A percentile compares a stretch with the other conserved stretches of the same genome.
These are phyloP conservation scores for Ophiocordyceps camponoti-leonardi DNA, from an alignment of 2,329 filamentous ascomycete genomes.

Conservation along the genomic window DNA sequence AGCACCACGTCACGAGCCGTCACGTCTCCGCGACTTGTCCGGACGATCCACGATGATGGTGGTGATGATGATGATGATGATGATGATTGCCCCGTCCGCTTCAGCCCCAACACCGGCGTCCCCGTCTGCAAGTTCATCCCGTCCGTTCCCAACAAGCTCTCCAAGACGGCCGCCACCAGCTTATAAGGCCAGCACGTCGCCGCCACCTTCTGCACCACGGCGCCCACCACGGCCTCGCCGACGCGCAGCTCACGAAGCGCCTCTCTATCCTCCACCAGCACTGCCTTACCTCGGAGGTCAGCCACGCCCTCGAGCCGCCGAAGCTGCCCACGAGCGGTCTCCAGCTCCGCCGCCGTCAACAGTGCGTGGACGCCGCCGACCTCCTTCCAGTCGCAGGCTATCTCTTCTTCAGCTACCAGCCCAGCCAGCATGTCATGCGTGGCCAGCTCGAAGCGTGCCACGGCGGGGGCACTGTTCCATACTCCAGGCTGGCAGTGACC, in stretches of 20 bases:
- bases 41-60: slow-evolving; percentile 42
- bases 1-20: slow-evolving; percentile 48
- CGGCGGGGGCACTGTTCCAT: slow-evolving; percentile 39
- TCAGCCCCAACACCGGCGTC: slow-evolving; percentile 42
- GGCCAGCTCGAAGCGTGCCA: slow-evolving; percentile 54
- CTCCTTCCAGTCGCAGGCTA: slow-evolving; percentile 54
- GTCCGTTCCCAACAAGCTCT: slow-evolving; percentile 29
- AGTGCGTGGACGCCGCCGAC: slow-evolving; percentile 48
- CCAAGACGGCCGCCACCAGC: slow-evolving; percentile 55
- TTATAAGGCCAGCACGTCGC: slow-evolving; percentile 74
- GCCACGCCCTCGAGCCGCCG: slow-evolving; percentile 33
- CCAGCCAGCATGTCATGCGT: slow-evolving; percentile 45
- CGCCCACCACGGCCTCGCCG: slow-evolving; percentile 36
- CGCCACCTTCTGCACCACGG: slow-evolving; percentile 45
- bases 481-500: slow-evolving; percentile 61
- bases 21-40: slow-evolving; percentile 54
- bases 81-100: slow-evolving; percentile 13
- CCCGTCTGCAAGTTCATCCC: slow-evolving; percentile 58
- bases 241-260: slow-evolving; percentile 35
- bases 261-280: slow-evolving; percentile 15
- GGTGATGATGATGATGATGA: too few species aligned
- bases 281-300: slow-evolving; percentile 32
- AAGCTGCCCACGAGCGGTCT: slow-evolving; percentile 31
- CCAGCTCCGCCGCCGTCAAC: slow-evolving; percentile 37
- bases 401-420: slow-evolving; percentile 35